Conservation (phyloP, 2,329 filamentous ascomycete species). For the Eutypa lata region DNA sequence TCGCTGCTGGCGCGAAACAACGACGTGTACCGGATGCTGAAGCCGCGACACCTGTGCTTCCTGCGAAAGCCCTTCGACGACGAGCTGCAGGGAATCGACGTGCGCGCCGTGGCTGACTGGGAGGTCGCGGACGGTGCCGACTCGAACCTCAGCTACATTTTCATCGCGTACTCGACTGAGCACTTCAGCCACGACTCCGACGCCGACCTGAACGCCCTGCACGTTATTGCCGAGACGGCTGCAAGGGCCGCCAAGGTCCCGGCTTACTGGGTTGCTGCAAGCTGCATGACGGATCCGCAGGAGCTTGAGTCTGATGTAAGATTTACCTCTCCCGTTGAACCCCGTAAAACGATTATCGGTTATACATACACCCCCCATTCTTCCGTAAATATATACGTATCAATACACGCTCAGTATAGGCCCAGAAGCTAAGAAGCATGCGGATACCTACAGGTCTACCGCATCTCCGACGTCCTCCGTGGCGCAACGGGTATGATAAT, state of each 20-base stretch:
- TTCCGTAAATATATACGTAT: no score
- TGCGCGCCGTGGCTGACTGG: constrained; percentile 10
- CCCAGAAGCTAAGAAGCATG: neutral
- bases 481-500: constrained; percentile 16
- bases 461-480: constrained; percentile 21
- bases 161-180: constrained; percentile 10
- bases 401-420: no score
- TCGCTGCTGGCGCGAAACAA: neutral
- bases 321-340: neutral
- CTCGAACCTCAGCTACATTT: constrained; percentile 9
- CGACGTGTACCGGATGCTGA: constrained; percentile 9
- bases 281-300: constrained; percentile 2
- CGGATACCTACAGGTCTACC: constrained; percentile 12
- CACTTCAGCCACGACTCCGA: constrained; percentile 8
- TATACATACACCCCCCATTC: no score
- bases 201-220: constrained; percentile 6
- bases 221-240: constrained; percentile 10
- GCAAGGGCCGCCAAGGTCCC: constrained; percentile 6
- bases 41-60: constrained; percentile 15
- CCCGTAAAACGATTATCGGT: neutral
- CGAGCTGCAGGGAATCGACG: constrained; percentile 4
- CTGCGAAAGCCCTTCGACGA: constrained; percentile 3
- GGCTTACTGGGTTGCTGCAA: constrained; percentile 12
- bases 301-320: constrained; percentile 3
- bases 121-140: constrained; percentile 4